Base-by-base conservation (phyloP, 2,329 filamentous ascomycete genomes). In the Aspergillus vadensis region DNA sequence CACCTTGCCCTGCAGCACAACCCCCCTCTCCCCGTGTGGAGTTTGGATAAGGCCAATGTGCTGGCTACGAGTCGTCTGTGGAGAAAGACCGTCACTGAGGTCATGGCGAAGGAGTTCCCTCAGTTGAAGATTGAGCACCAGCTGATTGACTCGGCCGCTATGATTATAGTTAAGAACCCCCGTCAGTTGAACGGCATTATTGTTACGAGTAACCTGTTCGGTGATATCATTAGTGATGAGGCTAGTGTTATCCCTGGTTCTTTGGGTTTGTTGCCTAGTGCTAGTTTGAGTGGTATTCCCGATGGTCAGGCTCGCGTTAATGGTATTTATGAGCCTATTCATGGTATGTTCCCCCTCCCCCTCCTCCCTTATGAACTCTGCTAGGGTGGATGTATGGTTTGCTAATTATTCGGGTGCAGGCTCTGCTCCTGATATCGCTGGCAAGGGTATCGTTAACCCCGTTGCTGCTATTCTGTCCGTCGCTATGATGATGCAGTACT, bases 301-400 rank as follows among this genome's bases (percentile, higher is more conserved):
- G 92, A 96, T 76, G 91, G 91, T 58, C 91, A 92, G 82, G 85
- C 83, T 70, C 88, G 86, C 76, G 91, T 93, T 74, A 97, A 96
- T 75, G 94, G 92, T 69, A 97, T 98, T 72, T 99, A 97, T 76
- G 94, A 98, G 84, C 94, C 94, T 25, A 98, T 99, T 70, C 94
- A 99, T 77, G 93, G 91, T 92, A 82, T 71, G 81, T 23, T 55
- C 55, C 12, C 55, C 43, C 15, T 48, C 15, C 8, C 1, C 27
- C 9, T 8, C 2, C 15, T 14, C 15, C 14, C 36, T 44, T 38
- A 63, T 39, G 17, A 2, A 23, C 62, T 47, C 58, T 43, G 38
- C 44, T 61, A 6, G 23, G 12, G 12, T 54, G 25, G 25, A 48
- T 10, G 30, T 32, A 10, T 10, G 4, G 9, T 32, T 32, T 32